These are phyloP conservation scores for Colletotrichum plurivorum DNA, from an alignment of 2,329 filamentous ascomycete species.

Conservation along the genomic window DNA sequence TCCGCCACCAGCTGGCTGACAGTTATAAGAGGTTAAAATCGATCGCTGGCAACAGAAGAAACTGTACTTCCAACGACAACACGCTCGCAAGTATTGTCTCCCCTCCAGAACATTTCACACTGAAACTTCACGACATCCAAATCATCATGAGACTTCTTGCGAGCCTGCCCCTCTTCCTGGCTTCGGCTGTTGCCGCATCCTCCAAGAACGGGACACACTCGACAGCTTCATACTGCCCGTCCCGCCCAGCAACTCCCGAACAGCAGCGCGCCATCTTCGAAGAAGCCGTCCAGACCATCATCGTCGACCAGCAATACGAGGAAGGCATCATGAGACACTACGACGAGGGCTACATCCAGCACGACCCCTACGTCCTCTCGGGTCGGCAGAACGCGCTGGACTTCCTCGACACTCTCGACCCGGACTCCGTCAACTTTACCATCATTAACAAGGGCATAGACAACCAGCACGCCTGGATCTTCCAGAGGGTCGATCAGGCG, in stretches of 20 bases:
- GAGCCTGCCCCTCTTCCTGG: not conserved
- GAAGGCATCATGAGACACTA: conserved; percentile 3
- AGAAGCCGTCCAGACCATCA: conserved; percentile 3
- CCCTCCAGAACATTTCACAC: no score
- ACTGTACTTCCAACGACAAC: no score
- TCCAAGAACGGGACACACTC: not conserved
- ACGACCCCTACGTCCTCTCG: conserved; percentile 24
- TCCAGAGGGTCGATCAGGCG: not conserved
- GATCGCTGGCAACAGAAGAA: no score
- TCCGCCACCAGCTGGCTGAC: no score
- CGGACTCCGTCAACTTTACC: not conserved
- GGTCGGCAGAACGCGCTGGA: conserved; percentile 6
- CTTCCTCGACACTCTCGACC: not conserved
- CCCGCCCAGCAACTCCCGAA: not conserved
- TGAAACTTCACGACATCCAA: no score
- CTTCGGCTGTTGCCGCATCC: not conserved
- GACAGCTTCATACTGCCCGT: not conserved
- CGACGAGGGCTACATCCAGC: conserved; percentile 31
- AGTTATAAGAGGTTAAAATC: no score
- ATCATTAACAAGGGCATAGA: conserved; percentile 2
- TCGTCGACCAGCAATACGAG: conserved; percentile 1
- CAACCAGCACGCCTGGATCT: not conserved
- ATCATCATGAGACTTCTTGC: no score
- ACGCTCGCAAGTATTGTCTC: no score
- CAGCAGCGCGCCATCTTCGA: conserved; percentile 6